These are phyloP conservation scores for Dissophora globulifera DNA, from an alignment of 192 early-diverging fungal species.

Conservation along the genomic window DNA sequence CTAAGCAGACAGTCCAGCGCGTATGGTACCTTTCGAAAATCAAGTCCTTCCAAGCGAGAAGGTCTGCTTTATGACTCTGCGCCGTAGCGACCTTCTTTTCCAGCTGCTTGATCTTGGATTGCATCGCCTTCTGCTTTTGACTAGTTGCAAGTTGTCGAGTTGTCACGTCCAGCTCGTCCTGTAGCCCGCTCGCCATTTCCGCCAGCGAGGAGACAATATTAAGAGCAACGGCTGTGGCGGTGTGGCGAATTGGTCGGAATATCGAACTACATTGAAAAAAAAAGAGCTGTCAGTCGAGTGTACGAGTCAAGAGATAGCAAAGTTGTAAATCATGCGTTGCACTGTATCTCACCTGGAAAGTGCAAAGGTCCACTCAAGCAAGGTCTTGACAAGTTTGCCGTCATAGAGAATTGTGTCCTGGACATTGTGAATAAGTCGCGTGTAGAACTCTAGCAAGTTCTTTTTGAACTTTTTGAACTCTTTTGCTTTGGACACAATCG, in stretches of 20 bases:
- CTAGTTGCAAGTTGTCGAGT: constrained; percentile 78
- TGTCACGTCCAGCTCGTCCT: constrained; percentile 69
- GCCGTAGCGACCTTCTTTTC: constrained; percentile 57
- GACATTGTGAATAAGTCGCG: constrained; percentile 63
- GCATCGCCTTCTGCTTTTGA: constrained; percentile 47
- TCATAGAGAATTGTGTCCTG: constrained; percentile 73
- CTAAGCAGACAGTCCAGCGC: too few species aligned
- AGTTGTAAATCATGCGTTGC: too few species aligned
- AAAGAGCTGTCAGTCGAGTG: neutral
- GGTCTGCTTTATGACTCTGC: constrained; percentile 63
- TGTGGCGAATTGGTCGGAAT: constrained; percentile 93
- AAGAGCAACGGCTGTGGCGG: constrained; percentile 79
- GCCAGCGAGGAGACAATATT: constrained; percentile 74
- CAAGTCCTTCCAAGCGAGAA: constrained; percentile 72
- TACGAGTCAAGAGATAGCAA: too few species aligned
- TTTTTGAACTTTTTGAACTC: constrained; percentile 73
- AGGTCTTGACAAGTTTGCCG: constrained; percentile 66
- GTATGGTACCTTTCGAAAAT: constrained; percentile 87
- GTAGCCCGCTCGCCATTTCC: constrained; percentile 67
- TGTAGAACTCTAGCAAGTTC: constrained; percentile 76
- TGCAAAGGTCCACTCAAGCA: constrained; percentile 71
- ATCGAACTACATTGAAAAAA: constrained; percentile 60
- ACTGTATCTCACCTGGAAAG: constrained; percentile 70
- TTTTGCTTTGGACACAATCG: constrained; percentile 77
- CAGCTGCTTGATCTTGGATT: constrained; percentile 47